phyloP scores from a whole-genome alignment of 139 green algal genomes.

The Coelastrella sp. region DNA sequence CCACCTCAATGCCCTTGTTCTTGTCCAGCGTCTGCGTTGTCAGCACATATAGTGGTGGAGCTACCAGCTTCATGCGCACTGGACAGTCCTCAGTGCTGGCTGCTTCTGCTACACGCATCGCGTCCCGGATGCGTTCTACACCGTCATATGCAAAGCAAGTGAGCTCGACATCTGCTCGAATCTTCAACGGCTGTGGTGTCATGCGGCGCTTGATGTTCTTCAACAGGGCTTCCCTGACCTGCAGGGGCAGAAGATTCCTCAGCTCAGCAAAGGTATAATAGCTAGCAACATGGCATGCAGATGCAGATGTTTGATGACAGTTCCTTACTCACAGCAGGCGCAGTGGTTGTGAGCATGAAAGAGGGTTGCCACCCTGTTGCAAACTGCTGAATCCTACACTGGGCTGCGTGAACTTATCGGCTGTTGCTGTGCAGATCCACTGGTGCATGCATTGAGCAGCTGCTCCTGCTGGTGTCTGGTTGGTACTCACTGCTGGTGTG shows the following conservation, averaged over 20 bases:
- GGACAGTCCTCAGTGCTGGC: slow-evolving; percentile 82
- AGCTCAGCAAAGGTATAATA: too few relatives aligned
- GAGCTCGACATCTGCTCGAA: slow-evolving; percentile 96
- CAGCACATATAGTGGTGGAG: slow-evolving; percentile 98
- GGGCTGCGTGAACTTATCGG: background rate
- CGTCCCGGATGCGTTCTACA: slow-evolving; percentile 95
- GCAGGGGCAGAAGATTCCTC: background rate
- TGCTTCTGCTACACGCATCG: slow-evolving; percentile 83
- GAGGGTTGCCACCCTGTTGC: too few relatives aligned
- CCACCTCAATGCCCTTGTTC: slow-evolving; percentile 69
- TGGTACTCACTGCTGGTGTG: slow-evolving; percentile 62
- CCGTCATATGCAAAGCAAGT: slow-evolving; percentile 98
- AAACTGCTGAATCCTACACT: background rate
- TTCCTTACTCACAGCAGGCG: too few relatives aligned
- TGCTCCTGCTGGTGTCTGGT: background rate
- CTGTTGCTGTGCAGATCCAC: background rate
- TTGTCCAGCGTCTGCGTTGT: slow-evolving; percentile 98
- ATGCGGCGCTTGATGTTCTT: slow-evolving; percentile 97
- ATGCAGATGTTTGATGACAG: too few relatives aligned
- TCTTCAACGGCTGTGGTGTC: slow-evolving; percentile 99
- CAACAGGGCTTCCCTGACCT: slow-evolving; percentile 86
- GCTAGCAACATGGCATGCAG: too few relatives aligned
- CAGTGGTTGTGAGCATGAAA: too few relatives aligned
- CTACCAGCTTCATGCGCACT: slow-evolving; percentile 97
- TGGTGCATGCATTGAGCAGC: background rate